Conservation (phyloP, 345 rosid genomes). For the Garcia nutans region DNA sequence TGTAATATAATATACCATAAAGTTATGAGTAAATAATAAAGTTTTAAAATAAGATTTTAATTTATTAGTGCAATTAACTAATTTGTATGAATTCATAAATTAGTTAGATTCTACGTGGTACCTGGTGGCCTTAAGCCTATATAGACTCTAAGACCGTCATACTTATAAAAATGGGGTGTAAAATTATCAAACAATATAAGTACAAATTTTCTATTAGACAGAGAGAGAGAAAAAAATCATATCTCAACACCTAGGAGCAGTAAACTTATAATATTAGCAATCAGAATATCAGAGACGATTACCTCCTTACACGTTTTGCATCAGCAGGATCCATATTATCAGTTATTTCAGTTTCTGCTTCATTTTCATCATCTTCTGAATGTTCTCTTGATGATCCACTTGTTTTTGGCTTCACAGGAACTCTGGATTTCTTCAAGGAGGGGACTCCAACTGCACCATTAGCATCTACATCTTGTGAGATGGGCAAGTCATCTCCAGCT, state of each 20-base stretch:
- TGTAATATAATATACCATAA: too few relatives aligned
- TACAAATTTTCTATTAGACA: not conserved
- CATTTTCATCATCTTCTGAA: constrained; percentile 34
- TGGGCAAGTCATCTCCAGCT: constrained; percentile 27
- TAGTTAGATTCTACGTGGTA: too few relatives aligned
- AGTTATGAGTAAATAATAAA: too few relatives aligned
- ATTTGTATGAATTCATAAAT: too few relatives aligned
- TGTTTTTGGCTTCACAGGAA: constrained; percentile 10
- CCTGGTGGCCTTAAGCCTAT: too few relatives aligned
- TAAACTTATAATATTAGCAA: constrained; percentile 5
- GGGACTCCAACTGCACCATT: constrained; percentile 29
- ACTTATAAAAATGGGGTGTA: too few relatives aligned
- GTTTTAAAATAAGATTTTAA: too few relatives aligned
- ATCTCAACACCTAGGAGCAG: not conserved
- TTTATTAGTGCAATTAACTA: too few relatives aligned
- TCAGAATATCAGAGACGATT: constrained; percentile 7
- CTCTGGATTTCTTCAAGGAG: constrained; percentile 35
- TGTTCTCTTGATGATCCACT: constrained; percentile 30
- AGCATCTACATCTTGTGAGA: constrained; percentile 41
- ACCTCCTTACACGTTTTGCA: constrained; percentile 34
- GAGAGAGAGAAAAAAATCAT: not conserved
- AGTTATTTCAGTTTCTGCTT: constrained; percentile 32
- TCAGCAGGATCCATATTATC: constrained; percentile 35
- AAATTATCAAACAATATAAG: constrained; percentile 2
- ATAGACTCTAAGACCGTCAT: too few relatives aligned